Evolutionary conservation across 306 rosid species (phyloP).

Genomic region (Canavalia ensiformis): DNA sequence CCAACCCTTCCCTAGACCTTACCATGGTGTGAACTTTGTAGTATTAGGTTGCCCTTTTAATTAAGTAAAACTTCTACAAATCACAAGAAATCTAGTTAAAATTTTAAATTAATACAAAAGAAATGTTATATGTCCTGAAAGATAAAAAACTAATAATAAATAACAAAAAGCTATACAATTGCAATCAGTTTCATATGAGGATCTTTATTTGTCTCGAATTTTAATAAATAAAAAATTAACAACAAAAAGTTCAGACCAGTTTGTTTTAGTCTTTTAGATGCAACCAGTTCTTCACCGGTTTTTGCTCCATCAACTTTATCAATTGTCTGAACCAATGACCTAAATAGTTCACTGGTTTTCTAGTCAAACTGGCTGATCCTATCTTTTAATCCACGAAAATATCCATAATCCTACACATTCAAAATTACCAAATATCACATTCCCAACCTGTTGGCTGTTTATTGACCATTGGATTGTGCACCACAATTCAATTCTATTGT

Average conservation of each 20-base stretch:
- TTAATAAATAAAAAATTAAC: not conserved
- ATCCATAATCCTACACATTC: not conserved
- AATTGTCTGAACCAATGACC: not conserved
- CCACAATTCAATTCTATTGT: conserved; percentile 11
- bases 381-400: not conserved
- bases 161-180: not conserved
- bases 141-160: not conserved
- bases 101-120: not conserved
- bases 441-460: conserved; percentile 1
- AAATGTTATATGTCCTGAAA: not conserved
- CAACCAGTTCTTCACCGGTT: not conserved
- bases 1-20: not conserved
- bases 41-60: not conserved
- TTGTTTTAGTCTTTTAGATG: not conserved
- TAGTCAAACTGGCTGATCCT: not conserved
- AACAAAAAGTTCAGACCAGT: not conserved
- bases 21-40: not conserved
- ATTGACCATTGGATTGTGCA: not conserved
- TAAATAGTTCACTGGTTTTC: not conserved
- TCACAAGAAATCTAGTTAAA: not conserved
- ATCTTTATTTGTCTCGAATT: not conserved
- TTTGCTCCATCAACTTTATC: not conserved
- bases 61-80: too few species aligned
- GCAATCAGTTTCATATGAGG: not conserved
- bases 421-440: conserved; percentile 16